Evolutionary conservation across 805 yeast species (phyloP), one percentile per base, ranked within the genome.

Genomic region (Barnettozyma pratensis): DNA sequence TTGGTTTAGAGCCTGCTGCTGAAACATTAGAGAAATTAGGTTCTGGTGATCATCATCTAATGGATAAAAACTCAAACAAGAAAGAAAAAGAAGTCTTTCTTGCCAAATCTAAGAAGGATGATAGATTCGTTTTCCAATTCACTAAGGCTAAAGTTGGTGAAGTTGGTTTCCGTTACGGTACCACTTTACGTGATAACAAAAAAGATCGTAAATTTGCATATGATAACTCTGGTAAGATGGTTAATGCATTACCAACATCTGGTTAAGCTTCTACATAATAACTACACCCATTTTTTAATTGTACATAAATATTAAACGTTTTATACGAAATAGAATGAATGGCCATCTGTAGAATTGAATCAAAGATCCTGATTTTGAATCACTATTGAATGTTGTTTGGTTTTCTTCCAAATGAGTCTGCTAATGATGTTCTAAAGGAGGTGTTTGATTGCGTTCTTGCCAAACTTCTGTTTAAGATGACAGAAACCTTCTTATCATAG

Each of bases 151-250:
- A 77, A 61, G 88, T 85, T 42, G 97, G 97, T 36, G 71, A 80
- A 48, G 94, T 90, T 46, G 99, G 98, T 44, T 80, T 71, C 77
- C 82, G 98, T 63, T 92, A 92, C 64, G 98, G 98, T 68, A 87
- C 90, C 38, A 79, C 89, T 19, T 76, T 83, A 56, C 87, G 97
- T 72, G 98, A 92, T 68, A 83, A 80, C 60, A 88, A 85, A 77
- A 87, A 83, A 63, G 85, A 88, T 65, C 81, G 98, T 68, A 78
- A 75, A 56, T 74, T 86, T 57, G 87, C 83, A 2, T 87, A 75
- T 65, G 83, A 85, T 61, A 77, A 80, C 56, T 71, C 75, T 49
- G 95, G 95, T 59, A 77, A 76, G 58, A 83, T 57, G 65, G 41
- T 55, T 41, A 59, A 59, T 43, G 63, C 64, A 38, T 53, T 60